phyloP scores from a whole-genome alignment of 495 filamentous ascomycete species.

The Corynascus novoguineensis region DNA sequence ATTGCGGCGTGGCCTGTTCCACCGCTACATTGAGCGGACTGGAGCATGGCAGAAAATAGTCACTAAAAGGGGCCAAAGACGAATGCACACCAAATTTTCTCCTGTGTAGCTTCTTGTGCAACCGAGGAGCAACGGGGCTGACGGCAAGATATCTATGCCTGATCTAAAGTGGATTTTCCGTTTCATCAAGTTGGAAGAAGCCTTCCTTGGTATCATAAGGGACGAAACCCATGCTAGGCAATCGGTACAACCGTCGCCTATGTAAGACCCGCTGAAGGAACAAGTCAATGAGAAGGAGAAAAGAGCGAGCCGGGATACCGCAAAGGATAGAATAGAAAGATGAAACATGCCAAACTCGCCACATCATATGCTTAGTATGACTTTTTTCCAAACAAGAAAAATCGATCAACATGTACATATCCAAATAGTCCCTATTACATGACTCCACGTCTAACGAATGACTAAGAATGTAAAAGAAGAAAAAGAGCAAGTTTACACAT shows the following conservation, averaged over 20 bases:
- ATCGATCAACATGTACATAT: background rate
- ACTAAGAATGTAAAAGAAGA: background rate
- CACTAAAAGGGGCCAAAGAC: too few species aligned
- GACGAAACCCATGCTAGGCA: background rate
- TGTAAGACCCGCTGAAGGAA: background rate
- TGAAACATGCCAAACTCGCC: background rate
- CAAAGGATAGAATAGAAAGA: background rate
- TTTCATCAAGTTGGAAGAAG: background rate
- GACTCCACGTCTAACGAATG: background rate
- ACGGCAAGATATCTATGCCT: too few species aligned
- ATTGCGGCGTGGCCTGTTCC: too few species aligned
- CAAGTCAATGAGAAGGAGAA: background rate
- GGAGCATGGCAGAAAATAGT: too few species aligned
- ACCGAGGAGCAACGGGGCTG: background rate
- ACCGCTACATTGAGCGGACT: too few species aligned
- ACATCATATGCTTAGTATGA: background rate
- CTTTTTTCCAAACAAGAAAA: background rate
- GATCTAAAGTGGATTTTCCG: background rate
- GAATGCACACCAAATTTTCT: too few species aligned
- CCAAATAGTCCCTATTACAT: background rate
- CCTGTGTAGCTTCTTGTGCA: too few species aligned
- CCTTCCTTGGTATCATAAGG: background rate
- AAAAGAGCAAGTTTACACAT: background rate
- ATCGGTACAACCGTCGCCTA: background rate
- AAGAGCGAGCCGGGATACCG: background rate